Evolutionary conservation across 2,329 filamentous ascomycete species (phyloP).

Genomic region (Botrytis fragariae): DNA sequence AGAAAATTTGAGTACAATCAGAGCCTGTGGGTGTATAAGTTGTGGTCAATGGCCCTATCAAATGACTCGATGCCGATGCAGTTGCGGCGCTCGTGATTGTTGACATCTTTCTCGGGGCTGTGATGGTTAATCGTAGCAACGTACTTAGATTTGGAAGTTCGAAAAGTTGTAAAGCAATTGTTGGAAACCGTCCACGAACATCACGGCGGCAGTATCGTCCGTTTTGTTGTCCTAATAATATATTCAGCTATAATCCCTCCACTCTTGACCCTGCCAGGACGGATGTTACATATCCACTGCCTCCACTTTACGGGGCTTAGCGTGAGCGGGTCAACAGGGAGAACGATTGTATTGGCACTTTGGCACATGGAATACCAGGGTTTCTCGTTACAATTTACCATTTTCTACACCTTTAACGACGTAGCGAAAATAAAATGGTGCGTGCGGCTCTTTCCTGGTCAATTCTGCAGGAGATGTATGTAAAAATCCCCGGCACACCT

Average conservation of each 20-base stretch:
- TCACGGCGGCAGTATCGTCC: neutral
- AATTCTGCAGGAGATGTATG: neutral
- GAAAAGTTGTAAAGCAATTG: neutral
- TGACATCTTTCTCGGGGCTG: neutral
- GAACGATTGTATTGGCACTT: neutral
- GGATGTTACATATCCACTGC: neutral
- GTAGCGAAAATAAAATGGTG: neutral
- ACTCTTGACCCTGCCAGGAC: slow-evolving; percentile 3
- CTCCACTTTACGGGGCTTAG: slow-evolving; percentile 3
- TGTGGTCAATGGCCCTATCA: slow-evolving; percentile 2
- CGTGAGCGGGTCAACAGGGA: neutral
- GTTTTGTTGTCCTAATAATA: slow-evolving; percentile 5
- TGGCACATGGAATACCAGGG: neutral
- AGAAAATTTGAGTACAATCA: slow-evolving; percentile 12
- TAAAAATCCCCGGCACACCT: neutral
- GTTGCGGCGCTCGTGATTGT: neutral
- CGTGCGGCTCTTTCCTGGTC: neutral
- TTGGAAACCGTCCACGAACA: neutral
- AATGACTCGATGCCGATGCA: neutral
- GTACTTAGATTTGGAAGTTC: neutral
- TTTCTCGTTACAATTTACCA: neutral
- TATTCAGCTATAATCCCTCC: neutral
- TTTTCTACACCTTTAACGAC: neutral
- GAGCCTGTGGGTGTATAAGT: slow-evolving; percentile 4
- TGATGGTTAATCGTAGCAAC: neutral